Conservation (phyloP, 371 early-diverging fungal genomes). For the Saksenaea oblongispora region DNA sequence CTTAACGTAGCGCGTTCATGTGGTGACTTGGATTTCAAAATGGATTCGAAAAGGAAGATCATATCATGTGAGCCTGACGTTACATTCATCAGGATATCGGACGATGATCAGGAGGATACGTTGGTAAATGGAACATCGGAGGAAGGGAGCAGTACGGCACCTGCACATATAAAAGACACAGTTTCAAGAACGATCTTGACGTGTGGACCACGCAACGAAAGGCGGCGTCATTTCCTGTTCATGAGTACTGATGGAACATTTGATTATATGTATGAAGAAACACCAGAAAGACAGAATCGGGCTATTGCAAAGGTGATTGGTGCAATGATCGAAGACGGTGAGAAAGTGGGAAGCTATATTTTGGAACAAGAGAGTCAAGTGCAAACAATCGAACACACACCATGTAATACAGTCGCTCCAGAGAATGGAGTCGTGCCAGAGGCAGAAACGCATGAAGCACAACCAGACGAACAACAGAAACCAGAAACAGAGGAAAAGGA, state of each 20-base stretch:
- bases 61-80: constrained; percentile 65
- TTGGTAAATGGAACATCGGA: constrained; percentile 3
- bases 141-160: not conserved
- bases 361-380: constrained; percentile 42
- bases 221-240: constrained; percentile 48
- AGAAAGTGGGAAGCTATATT: constrained; percentile 40
- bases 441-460: not conserved
- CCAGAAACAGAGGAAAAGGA: constrained; percentile 18
- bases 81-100: constrained; percentile 52
- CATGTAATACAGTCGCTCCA: constrained; percentile 4
- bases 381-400: constrained; percentile 34
- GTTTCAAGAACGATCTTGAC: constrained; percentile 19
- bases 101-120: constrained; percentile 12
- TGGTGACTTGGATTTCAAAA: constrained; percentile 67
- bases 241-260: constrained; percentile 56
- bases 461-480: constrained; percentile 13
- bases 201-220: constrained; percentile 32
- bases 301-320: constrained; percentile 50
- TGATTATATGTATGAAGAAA: constrained; percentile 58
- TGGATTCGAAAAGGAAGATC: constrained; percentile 55
- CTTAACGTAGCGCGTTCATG: constrained; percentile 65
- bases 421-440: not conserved
- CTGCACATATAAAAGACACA: too few relatives aligned
- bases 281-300: constrained; percentile 51
- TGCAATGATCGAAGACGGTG: constrained; percentile 54